Evolutionary conservation across 257 asterid species (phyloP).

Genomic region (Plectranthus barbatus): DNA sequence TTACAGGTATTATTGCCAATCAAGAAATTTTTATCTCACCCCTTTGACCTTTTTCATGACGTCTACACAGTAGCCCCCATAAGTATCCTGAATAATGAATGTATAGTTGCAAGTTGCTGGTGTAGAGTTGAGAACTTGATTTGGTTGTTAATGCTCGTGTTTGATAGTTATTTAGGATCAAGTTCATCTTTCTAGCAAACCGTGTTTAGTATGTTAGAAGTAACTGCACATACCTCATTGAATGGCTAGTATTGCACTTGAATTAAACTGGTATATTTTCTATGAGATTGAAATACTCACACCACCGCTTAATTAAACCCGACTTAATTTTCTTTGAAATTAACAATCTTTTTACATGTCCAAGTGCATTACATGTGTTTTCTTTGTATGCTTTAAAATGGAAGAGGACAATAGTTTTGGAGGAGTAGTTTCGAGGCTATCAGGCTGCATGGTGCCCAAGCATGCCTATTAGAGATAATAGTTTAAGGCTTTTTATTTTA

Average conservation of each 20-base stretch:
- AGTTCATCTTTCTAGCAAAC: not conserved
- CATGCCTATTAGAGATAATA: not conserved
- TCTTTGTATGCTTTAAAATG: too few relatives aligned
- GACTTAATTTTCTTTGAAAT: not conserved
- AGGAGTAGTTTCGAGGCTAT: not conserved
- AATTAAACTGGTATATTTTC: not conserved
- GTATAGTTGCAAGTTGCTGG: constrained; percentile 7
- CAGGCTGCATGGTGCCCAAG: not conserved
- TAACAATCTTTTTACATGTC: not conserved
- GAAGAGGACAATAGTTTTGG: too few relatives aligned
- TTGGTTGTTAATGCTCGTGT: not conserved
- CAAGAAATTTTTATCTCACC: not conserved
- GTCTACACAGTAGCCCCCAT: not conserved
- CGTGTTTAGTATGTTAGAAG: not conserved
- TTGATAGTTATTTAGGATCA: not conserved
- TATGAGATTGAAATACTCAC: not conserved
- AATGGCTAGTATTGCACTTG: not conserved
- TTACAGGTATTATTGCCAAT: constrained; percentile 50
- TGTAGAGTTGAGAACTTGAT: not conserved
- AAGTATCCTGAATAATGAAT: not conserved
- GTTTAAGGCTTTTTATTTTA: not conserved
- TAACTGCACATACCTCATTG: not conserved
- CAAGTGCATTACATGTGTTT: too few relatives aligned
- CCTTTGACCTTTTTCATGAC: not conserved
- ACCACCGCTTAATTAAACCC: not conserved